Conservation (phyloP, 176 grass and related monocot species). For the Aegilops longissima region DNA sequence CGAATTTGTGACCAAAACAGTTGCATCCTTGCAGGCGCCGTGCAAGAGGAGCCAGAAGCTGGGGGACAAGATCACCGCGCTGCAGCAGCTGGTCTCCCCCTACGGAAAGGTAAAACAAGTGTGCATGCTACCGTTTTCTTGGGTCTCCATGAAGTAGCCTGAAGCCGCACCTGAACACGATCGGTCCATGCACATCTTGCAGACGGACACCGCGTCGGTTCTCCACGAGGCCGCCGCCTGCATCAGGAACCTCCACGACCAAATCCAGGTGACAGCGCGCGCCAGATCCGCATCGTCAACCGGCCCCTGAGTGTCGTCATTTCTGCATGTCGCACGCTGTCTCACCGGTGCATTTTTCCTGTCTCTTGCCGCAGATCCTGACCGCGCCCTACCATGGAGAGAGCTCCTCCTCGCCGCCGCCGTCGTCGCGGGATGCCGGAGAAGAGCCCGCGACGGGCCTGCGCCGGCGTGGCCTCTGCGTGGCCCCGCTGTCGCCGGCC, state of each 20-base stretch:
- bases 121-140: no score
- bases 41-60: conserved; percentile 75
- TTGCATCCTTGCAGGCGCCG: conserved; percentile 30
- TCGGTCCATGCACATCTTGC: not conserved
- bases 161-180: conserved; percentile 2
- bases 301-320: no score
- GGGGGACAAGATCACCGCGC: conserved; percentile 64
- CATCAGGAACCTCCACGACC: conserved; percentile 61
- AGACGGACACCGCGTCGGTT: conserved; percentile 80
- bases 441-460: conserved; percentile 17
- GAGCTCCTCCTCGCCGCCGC: not conserved
- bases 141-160: not conserved
- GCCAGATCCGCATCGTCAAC: not conserved
- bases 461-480: conserved; percentile 51
- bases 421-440: conserved; percentile 18
- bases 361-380: conserved; percentile 34
- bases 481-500: conserved; percentile 38
- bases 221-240: conserved; percentile 68
- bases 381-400: conserved; percentile 26
- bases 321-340: not conserved
- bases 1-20: not conserved
- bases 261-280: conserved; percentile 46
- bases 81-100: conserved; percentile 82
- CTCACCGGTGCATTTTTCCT: not conserved
- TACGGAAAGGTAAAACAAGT: conserved; percentile 58